Conservation (phyloP, 257 asterid genomes). For the Echites panduratus region DNA sequence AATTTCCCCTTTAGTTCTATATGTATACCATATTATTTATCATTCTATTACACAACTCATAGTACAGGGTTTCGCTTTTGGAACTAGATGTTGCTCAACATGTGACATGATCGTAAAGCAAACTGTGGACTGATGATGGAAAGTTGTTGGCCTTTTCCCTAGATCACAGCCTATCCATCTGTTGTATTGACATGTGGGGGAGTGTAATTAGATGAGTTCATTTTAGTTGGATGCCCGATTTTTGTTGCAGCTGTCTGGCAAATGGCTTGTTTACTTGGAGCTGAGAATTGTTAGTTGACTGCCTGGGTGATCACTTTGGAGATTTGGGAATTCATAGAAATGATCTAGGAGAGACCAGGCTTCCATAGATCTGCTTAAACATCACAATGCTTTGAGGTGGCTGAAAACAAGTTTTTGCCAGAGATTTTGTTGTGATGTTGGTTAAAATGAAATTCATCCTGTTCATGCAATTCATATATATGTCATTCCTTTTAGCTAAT, state of each 20-base stretch:
- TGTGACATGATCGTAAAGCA: not conserved
- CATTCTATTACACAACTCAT: not conserved
- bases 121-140: not conserved
- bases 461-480: not conserved
- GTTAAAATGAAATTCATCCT: not conserved
- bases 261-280: not conserved
- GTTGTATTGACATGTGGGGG: not conserved
- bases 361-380: not conserved
- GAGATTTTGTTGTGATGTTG: constrained; percentile 1
- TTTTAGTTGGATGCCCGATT: not conserved
- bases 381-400: not conserved
- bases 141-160: not conserved
- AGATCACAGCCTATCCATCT: not conserved
- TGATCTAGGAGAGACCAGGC: not conserved
- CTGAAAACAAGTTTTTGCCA: not conserved
- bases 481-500: not conserved
- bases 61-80: not conserved
- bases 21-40: not conserved
- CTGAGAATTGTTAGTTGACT: not conserved
- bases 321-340: not conserved
- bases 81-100: not conserved
- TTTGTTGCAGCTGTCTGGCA: not conserved
- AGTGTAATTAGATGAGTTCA: not conserved
- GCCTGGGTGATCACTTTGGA: not conserved
- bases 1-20: not conserved